Percentiles rank a stretch among this genome's conserved stretches.
Conservation (phyloP, 768 basidiomycete genomes). For the Russula vinacea region DNA sequence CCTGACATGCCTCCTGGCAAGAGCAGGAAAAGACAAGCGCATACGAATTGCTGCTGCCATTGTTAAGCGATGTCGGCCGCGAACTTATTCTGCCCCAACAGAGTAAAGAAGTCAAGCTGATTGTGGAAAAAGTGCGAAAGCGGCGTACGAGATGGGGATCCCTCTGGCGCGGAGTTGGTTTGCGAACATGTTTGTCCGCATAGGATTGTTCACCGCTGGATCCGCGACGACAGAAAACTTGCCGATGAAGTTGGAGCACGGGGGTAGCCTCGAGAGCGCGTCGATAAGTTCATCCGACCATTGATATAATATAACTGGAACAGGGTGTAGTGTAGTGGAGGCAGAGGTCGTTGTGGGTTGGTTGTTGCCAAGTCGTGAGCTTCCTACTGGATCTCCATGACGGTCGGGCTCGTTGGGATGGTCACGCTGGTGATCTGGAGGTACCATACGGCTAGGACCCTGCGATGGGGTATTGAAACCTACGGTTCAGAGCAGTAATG, state of each 20-base stretch:
- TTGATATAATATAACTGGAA: slow-evolving; percentile 7
- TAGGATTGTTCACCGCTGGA: slow-evolving; percentile 10
- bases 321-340: background rate
- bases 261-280: background rate
- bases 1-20: slow-evolving; percentile 3
- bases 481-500: background rate
- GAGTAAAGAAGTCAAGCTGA: background rate
- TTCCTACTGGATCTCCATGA: background rate
- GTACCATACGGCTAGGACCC: background rate
- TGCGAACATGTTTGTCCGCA: slow-evolving; percentile 2
- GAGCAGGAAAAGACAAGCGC: background rate
- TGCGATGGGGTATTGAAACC: background rate
- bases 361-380: background rate
- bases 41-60: background rate
- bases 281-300: slow-evolving; percentile 8
- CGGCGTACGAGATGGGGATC: slow-evolving; percentile 4
- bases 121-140: background rate
- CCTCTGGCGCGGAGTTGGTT: slow-evolving; percentile 6
- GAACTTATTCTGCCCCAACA: background rate
- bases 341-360: background rate
- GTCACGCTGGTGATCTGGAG: background rate
- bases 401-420: background rate
- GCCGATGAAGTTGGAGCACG: slow-evolving; percentile 12
- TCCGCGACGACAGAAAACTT: slow-evolving; percentile 15
- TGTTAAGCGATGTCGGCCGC: background rate